Percentiles rank a stretch among this genome's conserved stretches.
Evolutionary conservation across 768 basidiomycete genomes (phyloP).

Genomic region (Tylopilus vinaceipallidus): DNA sequence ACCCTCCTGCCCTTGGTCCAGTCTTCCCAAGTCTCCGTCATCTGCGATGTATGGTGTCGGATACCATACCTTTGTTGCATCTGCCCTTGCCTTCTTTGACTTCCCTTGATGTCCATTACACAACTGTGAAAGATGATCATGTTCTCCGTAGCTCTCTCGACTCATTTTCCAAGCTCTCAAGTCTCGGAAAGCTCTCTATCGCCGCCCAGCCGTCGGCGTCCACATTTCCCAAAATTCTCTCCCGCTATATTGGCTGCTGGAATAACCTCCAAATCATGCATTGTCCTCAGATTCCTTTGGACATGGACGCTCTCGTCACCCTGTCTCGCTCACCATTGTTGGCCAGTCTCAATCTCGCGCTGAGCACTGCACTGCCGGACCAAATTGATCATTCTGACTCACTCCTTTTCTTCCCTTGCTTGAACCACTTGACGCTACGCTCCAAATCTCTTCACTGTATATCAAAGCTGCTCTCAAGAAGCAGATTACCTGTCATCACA

Average conservation of each 20-base stretch:
- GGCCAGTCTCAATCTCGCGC: neutral
- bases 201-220: neutral
- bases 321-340: neutral
- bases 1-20: neutral
- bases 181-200: neutral
- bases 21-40: conserved; percentile 3
- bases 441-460: too few species aligned
- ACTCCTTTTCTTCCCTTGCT: neutral
- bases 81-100: neutral
- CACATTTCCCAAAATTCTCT: neutral
- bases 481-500: too few species aligned
- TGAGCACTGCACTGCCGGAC: too few species aligned
- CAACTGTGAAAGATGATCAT: neutral
- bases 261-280: neutral
- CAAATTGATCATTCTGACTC: neutral
- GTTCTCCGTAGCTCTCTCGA: neutral
- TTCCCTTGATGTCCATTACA: neutral
- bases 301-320: neutral
- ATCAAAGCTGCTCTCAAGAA: too few species aligned
- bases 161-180: neutral
- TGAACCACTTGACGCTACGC: neutral
- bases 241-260: conserved; percentile 3
- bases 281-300: conserved; percentile 1
- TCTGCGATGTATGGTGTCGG: neutral
- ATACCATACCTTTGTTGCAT: neutral